Evolutionary conservation across 768 basidiomycete genomes (phyloP), one percentile per base, ranked within the genome.

Genomic region (Epithele typhae): DNA sequence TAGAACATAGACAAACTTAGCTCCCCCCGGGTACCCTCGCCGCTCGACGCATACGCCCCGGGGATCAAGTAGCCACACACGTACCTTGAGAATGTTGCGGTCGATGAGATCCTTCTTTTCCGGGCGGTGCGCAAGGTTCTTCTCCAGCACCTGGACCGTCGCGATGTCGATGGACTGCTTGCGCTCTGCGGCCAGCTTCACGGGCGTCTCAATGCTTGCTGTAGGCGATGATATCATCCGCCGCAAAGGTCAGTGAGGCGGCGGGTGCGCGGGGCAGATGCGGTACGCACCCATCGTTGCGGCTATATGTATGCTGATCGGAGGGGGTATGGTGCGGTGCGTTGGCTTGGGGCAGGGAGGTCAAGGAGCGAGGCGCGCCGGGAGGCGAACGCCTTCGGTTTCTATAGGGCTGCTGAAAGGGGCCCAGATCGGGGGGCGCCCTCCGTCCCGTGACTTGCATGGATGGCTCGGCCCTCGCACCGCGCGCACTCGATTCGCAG

Each of bases 1-100:
- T 87, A 53, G 7, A 11, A 11, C 38, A n/a, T 25, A 22, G 4
- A 19, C 43, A 6, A 32, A 37, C 37, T 17, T 14, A 49, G 8
- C 15, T 37, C n/a, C 30, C 10, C 33, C 36, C 17, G 17, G 9
- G 11, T 7, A 12, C 4, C 35, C 8, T 14, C 30, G 30, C 35
- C 35, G 35, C 35, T n/a, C 15, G 9, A 36, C 35, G n/a, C n/a
- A 9, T 32, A 32, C 9, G 9, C 9, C 30, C 9, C 15, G 15
- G 15, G 30, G 15, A 15, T 32, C 9, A 9, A 32, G 30, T 32
- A 15, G 30, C 9, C 30, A 32, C 9, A 9, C 21, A 56, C 65
- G 47, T 41, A 76, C 82, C 81, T 64, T 84, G 49, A 87, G 73
- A 51, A 87, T 85, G 60, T 83, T 84, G 52, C 80, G 75, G 25